Conservation (phyloP, 495 filamentous ascomycete species). For the Thermothielavioides terrestris region DNA sequence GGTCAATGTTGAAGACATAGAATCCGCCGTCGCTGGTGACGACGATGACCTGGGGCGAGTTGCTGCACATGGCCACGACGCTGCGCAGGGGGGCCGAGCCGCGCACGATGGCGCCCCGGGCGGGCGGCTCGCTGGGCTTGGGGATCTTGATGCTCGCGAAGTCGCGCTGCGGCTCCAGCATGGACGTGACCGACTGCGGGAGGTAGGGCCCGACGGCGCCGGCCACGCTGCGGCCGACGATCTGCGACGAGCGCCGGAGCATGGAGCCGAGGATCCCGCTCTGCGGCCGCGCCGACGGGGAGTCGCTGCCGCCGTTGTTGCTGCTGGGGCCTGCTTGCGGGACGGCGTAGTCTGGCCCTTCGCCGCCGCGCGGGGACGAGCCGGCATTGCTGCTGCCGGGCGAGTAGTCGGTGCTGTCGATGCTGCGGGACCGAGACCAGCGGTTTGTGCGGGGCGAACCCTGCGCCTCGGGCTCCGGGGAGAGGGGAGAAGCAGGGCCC, state of each 20-base stretch:
- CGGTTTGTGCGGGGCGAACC: conserved; percentile 36
- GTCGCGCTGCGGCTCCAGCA: conserved; percentile 93
- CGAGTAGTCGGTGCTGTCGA: conserved; percentile 42
- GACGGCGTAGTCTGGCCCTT: conserved; percentile 25
- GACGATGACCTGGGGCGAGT: conserved; percentile 91
- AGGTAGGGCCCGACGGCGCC: conserved; percentile 85
- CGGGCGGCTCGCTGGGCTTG: conserved; percentile 38
- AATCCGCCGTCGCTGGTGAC: conserved; percentile 93
- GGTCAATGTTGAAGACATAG: conserved; percentile 88
- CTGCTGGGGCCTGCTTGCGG: not conserved
- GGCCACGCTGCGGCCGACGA: conserved; percentile 82
- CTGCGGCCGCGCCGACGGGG: conserved; percentile 36
- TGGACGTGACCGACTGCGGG: conserved; percentile 84
- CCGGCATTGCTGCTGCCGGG: conserved; percentile 33
- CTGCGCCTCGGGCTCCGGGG: conserved; percentile 18
- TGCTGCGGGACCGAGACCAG: conserved; percentile 38
- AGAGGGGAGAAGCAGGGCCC: not conserved
- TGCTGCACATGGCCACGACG: conserved; percentile 92
- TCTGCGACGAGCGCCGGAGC: conserved; percentile 92
- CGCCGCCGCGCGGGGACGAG: conserved; percentile 32
- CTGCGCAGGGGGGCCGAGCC: conserved; percentile 48
- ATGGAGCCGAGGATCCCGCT: conserved; percentile 72
- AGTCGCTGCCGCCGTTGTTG: conserved; percentile 21
- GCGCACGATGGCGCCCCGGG: conserved; percentile 23
- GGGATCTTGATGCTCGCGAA: conserved; percentile 95